These are phyloP conservation scores for Scutellaria barbata DNA, from an alignment of 257 asterid genomes.

Conservation along the genomic window DNA sequence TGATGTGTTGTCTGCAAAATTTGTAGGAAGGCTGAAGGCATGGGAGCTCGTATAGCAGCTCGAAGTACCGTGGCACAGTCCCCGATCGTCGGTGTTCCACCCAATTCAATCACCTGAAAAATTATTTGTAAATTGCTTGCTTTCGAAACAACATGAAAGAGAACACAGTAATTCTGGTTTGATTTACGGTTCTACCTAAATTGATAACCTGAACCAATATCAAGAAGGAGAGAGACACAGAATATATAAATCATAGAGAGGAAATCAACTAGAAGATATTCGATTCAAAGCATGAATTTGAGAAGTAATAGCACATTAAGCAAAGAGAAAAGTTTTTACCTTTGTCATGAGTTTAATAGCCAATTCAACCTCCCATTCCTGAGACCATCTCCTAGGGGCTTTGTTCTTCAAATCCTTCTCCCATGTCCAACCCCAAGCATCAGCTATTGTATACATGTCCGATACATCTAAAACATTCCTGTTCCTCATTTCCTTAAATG, in stretches of 20 bases:
- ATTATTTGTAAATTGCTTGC: constrained; percentile 19
- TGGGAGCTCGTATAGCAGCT: constrained; percentile 96
- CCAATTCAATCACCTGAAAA: constrained; percentile 90
- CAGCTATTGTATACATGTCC: constrained; percentile 97
- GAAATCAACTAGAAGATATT: background rate
- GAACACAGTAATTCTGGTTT: background rate
- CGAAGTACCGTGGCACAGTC: constrained; percentile 95
- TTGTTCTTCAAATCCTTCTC: constrained; percentile 83
- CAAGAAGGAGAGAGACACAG: too few relatives aligned
- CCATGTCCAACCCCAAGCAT: constrained; percentile 99
- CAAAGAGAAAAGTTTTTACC: constrained; percentile 42
- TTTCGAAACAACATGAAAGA: background rate
- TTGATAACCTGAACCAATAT: too few relatives aligned
- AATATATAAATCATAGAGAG: background rate
- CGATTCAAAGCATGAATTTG: background rate
- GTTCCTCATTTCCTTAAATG: constrained; percentile 81
- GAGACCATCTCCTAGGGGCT: constrained; percentile 93
- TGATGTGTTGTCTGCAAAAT: constrained; percentile 92
- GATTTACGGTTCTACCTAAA: too few relatives aligned
- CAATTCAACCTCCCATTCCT: constrained; percentile 98
- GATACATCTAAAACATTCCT: constrained; percentile 83
- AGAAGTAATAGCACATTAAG: constrained; percentile 3
- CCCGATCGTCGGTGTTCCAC: constrained; percentile 92
- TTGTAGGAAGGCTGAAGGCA: constrained; percentile 89
- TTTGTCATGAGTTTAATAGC: constrained; percentile 78